Evolutionary conservation across 805 yeast species (phyloP), one percentile per base, ranked within the genome.

Genomic region (Pichia sporocuriosa): DNA sequence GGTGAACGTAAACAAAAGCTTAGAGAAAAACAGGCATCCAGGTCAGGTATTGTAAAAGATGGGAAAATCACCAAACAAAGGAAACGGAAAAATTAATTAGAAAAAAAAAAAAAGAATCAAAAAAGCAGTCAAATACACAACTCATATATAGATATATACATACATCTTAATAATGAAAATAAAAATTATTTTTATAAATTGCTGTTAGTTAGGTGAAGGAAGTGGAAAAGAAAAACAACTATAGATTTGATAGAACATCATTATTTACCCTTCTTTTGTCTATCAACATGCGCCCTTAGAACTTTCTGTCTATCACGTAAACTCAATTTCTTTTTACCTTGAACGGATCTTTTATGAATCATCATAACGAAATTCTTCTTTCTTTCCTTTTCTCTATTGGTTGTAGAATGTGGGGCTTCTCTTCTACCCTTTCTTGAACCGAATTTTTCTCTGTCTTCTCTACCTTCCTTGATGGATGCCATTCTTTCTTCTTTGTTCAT

Each of bases 281-380:
- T 86, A 32, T 76, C 78, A 46, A 88, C 77, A 57, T 90, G 97
- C 2, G 95, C 95, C 48, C 81, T 71, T 54, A 93, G 66, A 16
- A 84, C 79, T 62, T 79, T 84, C 63, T 89, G 97, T 63, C 87
- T 81, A 62, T 93, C 97, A 55, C 96, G 74, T 54, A 93, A 70
- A 43, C 96, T 85, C 73, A 83, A 71, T 67, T 81, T 84, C 49
- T 83, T 89, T 65, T 93, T 93, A 49, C 97, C 97, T 64, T 85
- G 95, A 30, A 93, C 97, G 38, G 85, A 80, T 56, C 79, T 79
- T 69, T 90, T 93, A 66, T 93, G 99, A 53, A 93, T 85, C 90
- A 85, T 85, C 99, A 93, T 93, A 60, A 93, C 90, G 59, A 88
- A 93, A 67, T 93, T 93, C 96, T 93, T 93, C 87, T 87, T 87